A percentile compares a stretch with the other conserved stretches of the same genome.
Conservation (phyloP, 164 flowering plant species). For the Chimonanthus praecox region DNA sequence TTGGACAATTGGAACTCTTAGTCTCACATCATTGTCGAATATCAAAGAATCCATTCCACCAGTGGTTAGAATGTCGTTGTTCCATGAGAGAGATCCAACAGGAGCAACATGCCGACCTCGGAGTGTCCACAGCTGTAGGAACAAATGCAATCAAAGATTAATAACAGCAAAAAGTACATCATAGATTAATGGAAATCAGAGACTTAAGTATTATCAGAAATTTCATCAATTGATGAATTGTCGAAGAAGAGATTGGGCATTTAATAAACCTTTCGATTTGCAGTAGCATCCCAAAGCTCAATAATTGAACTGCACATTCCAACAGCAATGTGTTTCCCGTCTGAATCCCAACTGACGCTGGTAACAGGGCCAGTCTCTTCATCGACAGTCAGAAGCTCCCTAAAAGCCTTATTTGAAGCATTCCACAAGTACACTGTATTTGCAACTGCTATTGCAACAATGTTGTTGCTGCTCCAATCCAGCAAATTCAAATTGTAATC, state of each 20-base stretch:
- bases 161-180: neutral
- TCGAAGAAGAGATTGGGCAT: neutral
- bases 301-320: neutral
- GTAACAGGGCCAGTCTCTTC: conserved; percentile 27
- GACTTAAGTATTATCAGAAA: neutral
- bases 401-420: neutral
- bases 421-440: conserved; percentile 32
- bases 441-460: conserved; percentile 27
- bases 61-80: neutral
- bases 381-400: neutral
- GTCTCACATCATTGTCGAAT: conserved; percentile 18
- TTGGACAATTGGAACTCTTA: conserved; percentile 40
- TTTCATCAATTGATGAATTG: neutral
- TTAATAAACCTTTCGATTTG: neutral
- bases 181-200: neutral
- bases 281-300: neutral
- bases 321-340: conserved; percentile 45
- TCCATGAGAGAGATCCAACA: neutral
- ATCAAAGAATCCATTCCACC: neutral
- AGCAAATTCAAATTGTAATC: conserved; percentile 39
- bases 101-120: neutral
- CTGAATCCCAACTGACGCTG: conserved; percentile 59
- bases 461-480: conserved; percentile 38
- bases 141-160: too few relatives aligned
- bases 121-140: neutral